These are phyloP conservation scores for Coniella lustricola DNA, from an alignment of 2,329 filamentous ascomycete genomes.

Conservation along the genomic window DNA sequence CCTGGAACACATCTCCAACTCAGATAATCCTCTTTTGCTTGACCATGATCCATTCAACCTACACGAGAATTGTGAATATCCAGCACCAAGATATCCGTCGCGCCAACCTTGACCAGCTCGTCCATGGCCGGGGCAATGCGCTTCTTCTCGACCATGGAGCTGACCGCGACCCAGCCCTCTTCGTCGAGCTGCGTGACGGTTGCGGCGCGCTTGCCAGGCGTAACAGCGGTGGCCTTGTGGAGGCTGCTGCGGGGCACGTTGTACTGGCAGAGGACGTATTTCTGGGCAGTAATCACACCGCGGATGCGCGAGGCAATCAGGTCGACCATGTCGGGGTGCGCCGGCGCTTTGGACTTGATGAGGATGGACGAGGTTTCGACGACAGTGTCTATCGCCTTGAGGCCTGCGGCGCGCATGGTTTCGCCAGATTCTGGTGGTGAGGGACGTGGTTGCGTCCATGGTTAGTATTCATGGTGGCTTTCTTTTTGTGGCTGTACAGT, in stretches of 20 bases:
- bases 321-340: slow-evolving; percentile 72
- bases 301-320: slow-evolving; percentile 80
- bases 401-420: slow-evolving; percentile 92
- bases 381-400: slow-evolving; percentile 92
- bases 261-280: slow-evolving; percentile 92
- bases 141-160: slow-evolving; percentile 87
- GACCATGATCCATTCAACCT: not conserved
- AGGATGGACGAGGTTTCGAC: slow-evolving; percentile 81
- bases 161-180: slow-evolving; percentile 89
- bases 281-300: slow-evolving; percentile 92
- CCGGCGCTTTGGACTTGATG: slow-evolving; percentile 81
- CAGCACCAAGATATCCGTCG: slow-evolving; percentile 77
- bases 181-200: slow-evolving; percentile 87
- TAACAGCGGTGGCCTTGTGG: slow-evolving; percentile 63
- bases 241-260: slow-evolving; percentile 74
- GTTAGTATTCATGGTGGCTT: too few species aligned
- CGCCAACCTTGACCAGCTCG: slow-evolving; percentile 66
- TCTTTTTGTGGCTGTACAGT: too few species aligned
- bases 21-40: too few species aligned
- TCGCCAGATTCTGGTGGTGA: slow-evolving; percentile 86
- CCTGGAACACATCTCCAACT: too few species aligned
- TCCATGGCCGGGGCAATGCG: slow-evolving; percentile 83
- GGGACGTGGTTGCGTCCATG: too few species aligned
- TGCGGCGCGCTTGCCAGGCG: slow-evolving; percentile 87
- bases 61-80: slow-evolving; percentile 66